Base-by-base conservation (phyloP, 1,284 basidiomycete species). In the Acaromyces ingoldii region DNA sequence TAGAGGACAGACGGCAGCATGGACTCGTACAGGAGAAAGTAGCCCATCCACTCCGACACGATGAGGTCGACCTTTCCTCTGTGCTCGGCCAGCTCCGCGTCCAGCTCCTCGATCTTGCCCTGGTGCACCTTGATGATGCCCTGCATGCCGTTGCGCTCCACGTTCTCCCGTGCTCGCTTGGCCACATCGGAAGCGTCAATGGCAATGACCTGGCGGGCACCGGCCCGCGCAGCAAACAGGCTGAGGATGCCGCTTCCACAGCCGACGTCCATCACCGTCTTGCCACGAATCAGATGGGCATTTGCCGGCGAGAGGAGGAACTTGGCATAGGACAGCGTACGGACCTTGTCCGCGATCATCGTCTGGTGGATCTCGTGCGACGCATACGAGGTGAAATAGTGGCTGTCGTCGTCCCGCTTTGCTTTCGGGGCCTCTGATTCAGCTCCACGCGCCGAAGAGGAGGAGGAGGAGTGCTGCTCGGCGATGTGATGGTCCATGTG, bases 301-400 rank as follows among this genome's bases (percentile, higher is more conserved):
- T 89, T 93, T n/a, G 82, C 84, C 3, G 73, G 71, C 26, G 60
- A 57, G 28, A 93, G 79, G 69, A 97, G 90, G 77, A 91, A 97
- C 17, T 86, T 82, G 1, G 89, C 91, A 75, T 97, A 98, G 2
- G 89, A 86, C 17, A 92, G 85, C 0, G 93, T 98, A 39, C 93
- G 83, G 43, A 93, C 89, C 77, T 86, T 86, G 75, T 98, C 93
- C 71, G 64, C 79, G 57, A 82, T 78, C 81, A 82, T 82, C 63
- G 81, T 81, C 70, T 82, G 81, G 76, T 82, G 81, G 49, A 83
- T 59, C 85, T 52, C 90, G 67, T 95, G 93, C 62, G 85, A 85
- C n/a, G 83, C 87, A 69, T 98, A 97, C 60, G 86, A 89, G 57
- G 89, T 82, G 77, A 97, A 98, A 77, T 98, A 98, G 73, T 95